Evolutionary conservation across 441 rosid species (phyloP).

Genomic region (Eruca vesicaria): DNA sequence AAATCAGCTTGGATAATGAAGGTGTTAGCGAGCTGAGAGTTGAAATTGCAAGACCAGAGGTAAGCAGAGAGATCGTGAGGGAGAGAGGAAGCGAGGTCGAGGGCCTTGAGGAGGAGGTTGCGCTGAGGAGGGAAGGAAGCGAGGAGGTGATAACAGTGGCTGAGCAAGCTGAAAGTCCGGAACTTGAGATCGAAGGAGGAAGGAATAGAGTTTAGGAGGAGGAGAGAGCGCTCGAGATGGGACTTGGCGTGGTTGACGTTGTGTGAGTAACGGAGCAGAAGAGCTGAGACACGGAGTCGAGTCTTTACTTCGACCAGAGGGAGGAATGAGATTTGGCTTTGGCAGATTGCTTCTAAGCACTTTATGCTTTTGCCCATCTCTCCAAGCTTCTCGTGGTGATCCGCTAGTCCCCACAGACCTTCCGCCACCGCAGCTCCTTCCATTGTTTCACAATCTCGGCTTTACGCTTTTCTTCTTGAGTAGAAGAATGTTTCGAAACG

Average conservation of each 20-base stretch:
- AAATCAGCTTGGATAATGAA: conserved; percentile 82
- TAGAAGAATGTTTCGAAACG: not conserved
- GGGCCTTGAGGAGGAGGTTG: conserved; percentile 71
- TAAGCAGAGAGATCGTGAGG: conserved; percentile 50
- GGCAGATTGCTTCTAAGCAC: conserved; percentile 91
- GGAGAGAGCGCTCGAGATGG: conserved; percentile 81
- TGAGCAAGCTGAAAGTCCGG: conserved; percentile 74
- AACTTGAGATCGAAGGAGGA: conserved; percentile 88
- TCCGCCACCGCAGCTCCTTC: conserved; percentile 83
- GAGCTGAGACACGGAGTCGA: conserved; percentile 76
- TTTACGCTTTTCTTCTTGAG: not conserved
- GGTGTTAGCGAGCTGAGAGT: conserved; percentile 87
- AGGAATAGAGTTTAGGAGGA: conserved; percentile 81
- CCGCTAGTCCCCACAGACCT: conserved; percentile 93
- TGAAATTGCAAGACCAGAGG: conserved; percentile 95
- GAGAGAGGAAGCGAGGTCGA: conserved; percentile 59
- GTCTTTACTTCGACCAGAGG: conserved; percentile 88
- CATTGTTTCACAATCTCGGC: conserved; percentile 36
- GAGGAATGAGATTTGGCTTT: conserved; percentile 62
- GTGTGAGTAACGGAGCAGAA: conserved; percentile 78
- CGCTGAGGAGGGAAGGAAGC: conserved; percentile 83
- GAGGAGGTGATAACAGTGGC: conserved; percentile 88
- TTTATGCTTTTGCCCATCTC: conserved; percentile 78
- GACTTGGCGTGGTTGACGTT: conserved; percentile 82
- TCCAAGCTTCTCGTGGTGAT: conserved; percentile 67